Conservation (phyloP, 2,329 filamentous ascomycete species). For the Pseudogymnoascus sp. region DNA sequence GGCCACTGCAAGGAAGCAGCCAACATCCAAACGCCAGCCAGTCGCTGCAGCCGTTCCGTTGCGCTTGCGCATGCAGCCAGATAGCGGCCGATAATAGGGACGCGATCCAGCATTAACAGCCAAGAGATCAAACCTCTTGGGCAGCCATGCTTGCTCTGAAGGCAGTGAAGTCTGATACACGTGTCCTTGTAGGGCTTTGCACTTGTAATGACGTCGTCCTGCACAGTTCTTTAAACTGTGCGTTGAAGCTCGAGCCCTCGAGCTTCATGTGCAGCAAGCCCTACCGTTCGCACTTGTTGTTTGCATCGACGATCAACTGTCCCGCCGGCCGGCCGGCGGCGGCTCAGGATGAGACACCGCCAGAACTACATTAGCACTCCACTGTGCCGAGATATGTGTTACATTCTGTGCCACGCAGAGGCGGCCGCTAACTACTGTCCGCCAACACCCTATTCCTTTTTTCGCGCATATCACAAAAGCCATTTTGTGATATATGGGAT, state of each 20-base stretch:
- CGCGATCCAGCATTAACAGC: not conserved
- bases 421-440: constrained; percentile 3
- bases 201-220: not conserved
- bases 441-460: not conserved
- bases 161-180: constrained; percentile 3
- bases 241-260: constrained; percentile 1
- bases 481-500: constrained; percentile 5
- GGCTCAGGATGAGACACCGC: not conserved
- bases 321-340: not conserved
- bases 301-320: constrained; percentile 7
- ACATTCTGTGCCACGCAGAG: constrained; percentile 1
- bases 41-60: not conserved
- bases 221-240: not conserved
- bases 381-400: constrained; percentile 2
- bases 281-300: constrained; percentile 5
- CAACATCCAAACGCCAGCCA: constrained; percentile 5
- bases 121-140: constrained; percentile 2
- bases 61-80: constrained; percentile 5
- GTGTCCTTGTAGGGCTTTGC: constrained; percentile 5
- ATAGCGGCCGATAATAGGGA: constrained; percentile 3
- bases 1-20: not conserved
- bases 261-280: constrained; percentile 6
- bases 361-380: not conserved
- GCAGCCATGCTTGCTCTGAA: constrained; percentile 1
- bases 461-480: constrained; percentile 2